phyloP scores from a whole-genome alignment of 1,284 basidiomycete genomes.

The Sporisorium sorghi region DNA sequence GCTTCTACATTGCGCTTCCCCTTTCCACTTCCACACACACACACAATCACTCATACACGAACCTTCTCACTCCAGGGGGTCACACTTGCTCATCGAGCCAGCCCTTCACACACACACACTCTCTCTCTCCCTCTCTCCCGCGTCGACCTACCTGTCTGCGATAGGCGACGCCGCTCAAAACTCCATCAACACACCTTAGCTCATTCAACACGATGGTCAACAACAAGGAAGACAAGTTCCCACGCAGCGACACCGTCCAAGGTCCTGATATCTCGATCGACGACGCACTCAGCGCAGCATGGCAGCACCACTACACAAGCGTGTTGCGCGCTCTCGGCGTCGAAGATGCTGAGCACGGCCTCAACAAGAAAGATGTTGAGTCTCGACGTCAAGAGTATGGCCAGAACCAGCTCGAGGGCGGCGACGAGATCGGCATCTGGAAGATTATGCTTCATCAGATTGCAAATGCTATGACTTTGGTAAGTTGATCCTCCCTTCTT shows the following conservation, averaged over 20 bases:
- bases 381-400: slow-evolving; percentile 58
- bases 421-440: slow-evolving; percentile 58
- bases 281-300: slow-evolving; percentile 34
- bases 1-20: background rate
- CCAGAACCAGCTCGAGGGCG: slow-evolving; percentile 63
- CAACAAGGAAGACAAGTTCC: slow-evolving; percentile 44
- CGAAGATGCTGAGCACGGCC: slow-evolving; percentile 53
- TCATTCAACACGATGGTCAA: slow-evolving; percentile 26
- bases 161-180: slow-evolving; percentile 28
- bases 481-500: slow-evolving; percentile 4
- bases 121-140: background rate
- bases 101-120: too few relatives aligned
- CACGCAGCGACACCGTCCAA: slow-evolving; percentile 47
- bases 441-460: slow-evolving; percentile 64
- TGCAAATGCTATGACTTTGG: slow-evolving; percentile 68
- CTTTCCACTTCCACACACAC: slow-evolving; percentile 1
- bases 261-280: slow-evolving; percentile 48
- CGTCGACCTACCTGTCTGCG: slow-evolving; percentile 44
- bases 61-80: background rate
- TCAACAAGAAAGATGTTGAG: slow-evolving; percentile 51
- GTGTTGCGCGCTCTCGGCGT: slow-evolving; percentile 47
- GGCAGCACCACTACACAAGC: slow-evolving; percentile 51
- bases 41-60: background rate
- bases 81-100: background rate
- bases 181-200: background rate